Base-by-base conservation (phyloP, 306 rosid species). In the Styphnolobium japonicum region DNA sequence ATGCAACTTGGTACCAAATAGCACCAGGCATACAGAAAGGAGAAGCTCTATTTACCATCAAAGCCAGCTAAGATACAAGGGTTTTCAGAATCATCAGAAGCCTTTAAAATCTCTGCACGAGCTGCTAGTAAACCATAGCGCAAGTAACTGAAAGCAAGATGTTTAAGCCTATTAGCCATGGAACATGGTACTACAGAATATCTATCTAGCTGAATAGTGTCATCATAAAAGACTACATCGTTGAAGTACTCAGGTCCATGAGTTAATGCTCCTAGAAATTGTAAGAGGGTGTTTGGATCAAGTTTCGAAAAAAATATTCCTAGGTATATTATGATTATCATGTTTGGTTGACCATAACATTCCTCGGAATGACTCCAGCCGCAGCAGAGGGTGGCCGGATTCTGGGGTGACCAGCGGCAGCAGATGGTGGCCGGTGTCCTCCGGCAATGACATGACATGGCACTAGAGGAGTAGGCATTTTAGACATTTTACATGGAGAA, bases 71-170 rank as follows among this genome's bases (percentile, higher is more conserved):
- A 76, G 76, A 93, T 80, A 81, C 99, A 96, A 40, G 97, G 94
- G 79, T 93, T 96, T 71, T 82, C 92, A 73, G 96, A 88, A 39
- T 71, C 92, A 6, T 55, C 91, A 25, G 97, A 85, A 71, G 60
- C 88, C 87, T 88, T 91, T 69, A 96, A 84, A 83, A 96, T 85
- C 93, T 96, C 98, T 3, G 99, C 98, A 66, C 99, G 97, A 75
- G 97, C 97, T 43, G 99, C 98, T 64, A 96, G 91, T 80, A 96
- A 88, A 67, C 99, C 99, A 65, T 90, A 96, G 76, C 61, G 94
- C 97, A 96, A 79, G 85, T 96, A 96, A 88, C 99, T 96, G 88
- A 61, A 82, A 56, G 52, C 51, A 80, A 53, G 10, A 77, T 57
- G 78, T 57, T 70, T 79, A 82, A 76, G 16, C 51, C n/a, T 58